These are phyloP conservation scores for Solanum chiquidenum DNA, from an alignment of 257 asterid species.

Conservation along the genomic window DNA sequence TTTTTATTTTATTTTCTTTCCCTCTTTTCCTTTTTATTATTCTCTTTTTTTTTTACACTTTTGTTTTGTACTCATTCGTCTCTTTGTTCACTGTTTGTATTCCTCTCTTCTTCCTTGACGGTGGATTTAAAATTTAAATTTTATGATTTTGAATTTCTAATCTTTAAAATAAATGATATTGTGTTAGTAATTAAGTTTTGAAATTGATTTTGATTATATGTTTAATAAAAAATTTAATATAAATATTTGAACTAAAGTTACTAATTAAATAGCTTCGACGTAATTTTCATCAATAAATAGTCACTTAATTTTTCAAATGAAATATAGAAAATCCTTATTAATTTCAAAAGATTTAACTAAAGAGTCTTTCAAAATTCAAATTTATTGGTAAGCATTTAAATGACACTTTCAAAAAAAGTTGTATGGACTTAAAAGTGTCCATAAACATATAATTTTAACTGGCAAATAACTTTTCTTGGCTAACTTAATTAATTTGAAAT, in stretches of 20 bases:
- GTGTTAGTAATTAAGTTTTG: background rate
- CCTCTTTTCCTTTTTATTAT: background rate
- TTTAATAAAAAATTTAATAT: background rate
- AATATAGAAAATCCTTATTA: background rate
- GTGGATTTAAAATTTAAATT: background rate
- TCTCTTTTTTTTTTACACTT: background rate
- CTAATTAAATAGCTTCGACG: too few relatives aligned
- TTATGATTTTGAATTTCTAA: background rate
- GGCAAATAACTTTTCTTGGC: background rate
- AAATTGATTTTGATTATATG: background rate
- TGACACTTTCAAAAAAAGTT: background rate
- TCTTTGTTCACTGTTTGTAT: background rate
- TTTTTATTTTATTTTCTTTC: background rate
- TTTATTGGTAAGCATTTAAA: background rate
- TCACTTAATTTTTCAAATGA: too few relatives aligned
- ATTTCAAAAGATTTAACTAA: background rate
- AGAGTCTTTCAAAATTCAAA: background rate
- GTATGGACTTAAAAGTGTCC: background rate
- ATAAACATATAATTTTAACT: background rate
- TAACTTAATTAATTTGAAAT: too few relatives aligned
- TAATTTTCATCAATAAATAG: too few relatives aligned
- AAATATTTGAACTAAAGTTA: too few relatives aligned
- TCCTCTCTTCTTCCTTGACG: background rate
- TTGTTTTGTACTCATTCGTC: background rate
- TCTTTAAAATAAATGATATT: background rate